A percentile compares a stretch with the other conserved stretches of the same genome.
phyloP scores from a whole-genome alignment of 106 monocot species.

The Acorus gramineus region DNA sequence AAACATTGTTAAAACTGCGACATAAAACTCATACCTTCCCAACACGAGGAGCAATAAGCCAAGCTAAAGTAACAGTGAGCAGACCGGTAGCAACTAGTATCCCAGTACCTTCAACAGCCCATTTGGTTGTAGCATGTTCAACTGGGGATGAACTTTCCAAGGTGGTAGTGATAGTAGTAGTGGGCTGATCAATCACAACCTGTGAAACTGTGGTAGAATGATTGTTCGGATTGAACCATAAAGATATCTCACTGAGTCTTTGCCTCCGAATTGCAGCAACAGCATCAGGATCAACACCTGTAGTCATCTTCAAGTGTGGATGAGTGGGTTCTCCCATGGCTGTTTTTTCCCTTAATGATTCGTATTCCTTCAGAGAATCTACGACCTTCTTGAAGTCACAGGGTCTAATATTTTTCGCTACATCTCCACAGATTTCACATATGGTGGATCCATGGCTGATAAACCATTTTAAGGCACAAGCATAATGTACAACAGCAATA shows the following conservation, averaged over 20 bases:
- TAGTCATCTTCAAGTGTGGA: constrained; percentile 15
- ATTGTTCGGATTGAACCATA: constrained; percentile 79
- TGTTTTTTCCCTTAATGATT: constrained; percentile 56
- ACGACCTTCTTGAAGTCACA: constrained; percentile 67
- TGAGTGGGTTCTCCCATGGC: constrained; percentile 39
- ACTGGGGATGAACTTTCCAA: constrained; percentile 24
- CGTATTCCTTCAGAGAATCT: constrained; percentile 68
- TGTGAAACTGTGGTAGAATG: constrained; percentile 30
- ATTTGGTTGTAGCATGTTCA: constrained; percentile 33
- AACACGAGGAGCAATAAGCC: constrained; percentile 85
- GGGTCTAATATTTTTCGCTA: constrained; percentile 48
- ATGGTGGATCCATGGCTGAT: constrained; percentile 77
- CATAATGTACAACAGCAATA: constrained; percentile 82
- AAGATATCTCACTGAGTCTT: constrained; percentile 83
- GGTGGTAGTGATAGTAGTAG: constrained; percentile 7
- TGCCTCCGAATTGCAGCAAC: constrained; percentile 76
- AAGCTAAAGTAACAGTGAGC: constrained; percentile 53
- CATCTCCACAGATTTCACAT: constrained; percentile 90
- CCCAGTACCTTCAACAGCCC: constrained; percentile 59
- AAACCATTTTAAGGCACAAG: constrained; percentile 99
- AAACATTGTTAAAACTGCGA: background rate
- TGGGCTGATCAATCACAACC: constrained; percentile 29
- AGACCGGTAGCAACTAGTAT: constrained; percentile 69
- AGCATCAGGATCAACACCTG: constrained; percentile 73
- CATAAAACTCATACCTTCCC: constrained; percentile 49